Base-by-base conservation (phyloP, 2,329 filamentous ascomycete genomes). In the Diplocarpon rosae region DNA sequence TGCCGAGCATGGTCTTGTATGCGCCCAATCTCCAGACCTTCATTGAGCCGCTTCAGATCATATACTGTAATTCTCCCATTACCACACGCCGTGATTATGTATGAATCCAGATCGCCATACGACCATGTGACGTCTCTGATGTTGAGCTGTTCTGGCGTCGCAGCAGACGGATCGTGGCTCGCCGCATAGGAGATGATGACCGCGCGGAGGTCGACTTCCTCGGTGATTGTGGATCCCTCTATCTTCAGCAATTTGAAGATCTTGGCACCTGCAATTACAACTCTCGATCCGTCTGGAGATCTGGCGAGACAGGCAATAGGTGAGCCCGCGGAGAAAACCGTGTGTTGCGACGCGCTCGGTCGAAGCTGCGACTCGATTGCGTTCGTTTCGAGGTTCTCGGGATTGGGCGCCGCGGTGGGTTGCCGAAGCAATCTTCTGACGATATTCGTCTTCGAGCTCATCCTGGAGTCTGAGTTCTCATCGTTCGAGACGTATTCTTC, bases 61-160 rank as follows among this genome's bases (percentile, higher is more conserved):
- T 82, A 82, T 48, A 75, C 68, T 49, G 80, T 80, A 52, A 82
- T 78, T 60, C 76, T 76, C 55, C 78, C 78, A 48, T 73, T 77
- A 39, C 73, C 72, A 56, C 76, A 79, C 2, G 78, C 78, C 0
- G 78, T 81, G 52, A 79, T 76, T 43, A 81, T 69, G 31, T 69
- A 71, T 12, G 69, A 68, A 49, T 70, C 68, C 45, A 59, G 44
- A 13, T 65, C 67, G 27, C 59, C 56, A 48, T 72, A 67, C 16
- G 67, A 66, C 70, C 77, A 77, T 57, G 75, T 77, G 39, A 78
- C 75, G 49, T 79, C 75, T 52, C 73, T 72, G 50, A 82, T 79
- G 30, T 76, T 78, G 39, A 81, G 66, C 59, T 80, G 76, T 48
- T 82, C 77, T 38, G 67, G 58, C 7, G 62, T 61, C 0, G 67